Conservation (phyloP, 352 stramenopile genomes). For the Phytophthora aleatoria region DNA sequence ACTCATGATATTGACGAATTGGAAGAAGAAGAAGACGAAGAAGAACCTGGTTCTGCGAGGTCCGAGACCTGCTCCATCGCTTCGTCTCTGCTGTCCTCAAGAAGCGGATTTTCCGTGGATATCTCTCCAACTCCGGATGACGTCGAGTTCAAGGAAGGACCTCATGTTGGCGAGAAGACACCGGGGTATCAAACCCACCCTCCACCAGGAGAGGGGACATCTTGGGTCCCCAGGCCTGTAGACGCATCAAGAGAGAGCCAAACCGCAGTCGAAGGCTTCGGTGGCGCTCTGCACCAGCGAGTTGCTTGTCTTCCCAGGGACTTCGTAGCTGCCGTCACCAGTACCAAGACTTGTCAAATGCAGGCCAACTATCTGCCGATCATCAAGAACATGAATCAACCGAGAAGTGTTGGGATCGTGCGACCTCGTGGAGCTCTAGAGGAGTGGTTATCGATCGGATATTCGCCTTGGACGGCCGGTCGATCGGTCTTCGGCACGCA, state of each 20-base stretch:
- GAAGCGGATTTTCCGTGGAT: conserved; percentile 42
- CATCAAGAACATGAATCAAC: conserved; percentile 86
- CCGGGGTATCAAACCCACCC: conserved; percentile 63
- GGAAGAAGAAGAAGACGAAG: conserved; percentile 33
- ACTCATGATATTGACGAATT: conserved; percentile 16
- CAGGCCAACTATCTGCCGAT: conserved; percentile 78
- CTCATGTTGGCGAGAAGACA: conserved; percentile 52
- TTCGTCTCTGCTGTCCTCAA: conserved; percentile 32
- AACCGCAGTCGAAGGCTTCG: conserved; percentile 67
- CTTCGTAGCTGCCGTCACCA: conserved; percentile 68
- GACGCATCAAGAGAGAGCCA: conserved; percentile 59
- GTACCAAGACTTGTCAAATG: conserved; percentile 79
- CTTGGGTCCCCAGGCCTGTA: conserved; percentile 62
- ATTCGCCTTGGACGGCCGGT: conserved; percentile 92
- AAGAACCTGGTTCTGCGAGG: conserved; percentile 28
- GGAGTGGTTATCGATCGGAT: conserved; percentile 91
- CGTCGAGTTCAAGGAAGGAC: conserved; percentile 37
- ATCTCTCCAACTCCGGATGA: conserved; percentile 65
- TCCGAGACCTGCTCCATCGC: conserved; percentile 40
- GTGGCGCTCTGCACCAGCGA: conserved; percentile 61
- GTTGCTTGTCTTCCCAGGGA: conserved; percentile 70
- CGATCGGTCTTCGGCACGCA: conserved; percentile 62
- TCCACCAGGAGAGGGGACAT: conserved; percentile 57
- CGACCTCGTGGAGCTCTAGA: conserved; percentile 80
- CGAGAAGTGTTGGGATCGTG: conserved; percentile 86